Evolutionary conservation across 1,284 basidiomycete species (phyloP).

Genomic region (Ceratobasidium sp.): DNA sequence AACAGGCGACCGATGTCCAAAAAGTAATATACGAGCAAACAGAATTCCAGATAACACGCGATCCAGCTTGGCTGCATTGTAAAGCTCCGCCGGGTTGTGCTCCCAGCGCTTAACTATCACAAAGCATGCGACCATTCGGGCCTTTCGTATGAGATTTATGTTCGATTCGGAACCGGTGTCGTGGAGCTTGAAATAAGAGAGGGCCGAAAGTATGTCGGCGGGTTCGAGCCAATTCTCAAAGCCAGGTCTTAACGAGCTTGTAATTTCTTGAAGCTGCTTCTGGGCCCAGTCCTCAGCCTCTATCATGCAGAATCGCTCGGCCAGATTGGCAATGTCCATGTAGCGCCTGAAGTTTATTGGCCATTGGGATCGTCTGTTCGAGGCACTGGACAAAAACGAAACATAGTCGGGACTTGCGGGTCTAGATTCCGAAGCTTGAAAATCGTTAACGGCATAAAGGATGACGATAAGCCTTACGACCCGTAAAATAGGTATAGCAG

Average conservation of each 20-base stretch:
- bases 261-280: background rate
- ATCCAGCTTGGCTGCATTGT: background rate
- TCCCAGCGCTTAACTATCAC: background rate
- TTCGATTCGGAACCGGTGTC: background rate
- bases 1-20: background rate
- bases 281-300: background rate
- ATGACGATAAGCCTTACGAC: background rate
- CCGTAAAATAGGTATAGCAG: background rate
- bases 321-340: background rate
- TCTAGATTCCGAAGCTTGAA: background rate
- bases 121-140: background rate
- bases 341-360: background rate
- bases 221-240: background rate
- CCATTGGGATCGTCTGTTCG: background rate
- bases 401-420: background rate
- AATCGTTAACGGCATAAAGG: too few relatives aligned
- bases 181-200: background rate
- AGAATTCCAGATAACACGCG: background rate
- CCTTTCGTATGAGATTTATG: background rate
- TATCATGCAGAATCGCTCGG: conserved; percentile 1
- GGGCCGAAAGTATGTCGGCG: background rate
- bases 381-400: background rate
- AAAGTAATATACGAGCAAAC: background rate
- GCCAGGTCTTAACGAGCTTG: too few relatives aligned
- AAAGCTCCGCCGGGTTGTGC: background rate